phyloP scores from a whole-genome alignment of 805 yeast genomes.

The Groenewaldozyma salmanticensis region DNA sequence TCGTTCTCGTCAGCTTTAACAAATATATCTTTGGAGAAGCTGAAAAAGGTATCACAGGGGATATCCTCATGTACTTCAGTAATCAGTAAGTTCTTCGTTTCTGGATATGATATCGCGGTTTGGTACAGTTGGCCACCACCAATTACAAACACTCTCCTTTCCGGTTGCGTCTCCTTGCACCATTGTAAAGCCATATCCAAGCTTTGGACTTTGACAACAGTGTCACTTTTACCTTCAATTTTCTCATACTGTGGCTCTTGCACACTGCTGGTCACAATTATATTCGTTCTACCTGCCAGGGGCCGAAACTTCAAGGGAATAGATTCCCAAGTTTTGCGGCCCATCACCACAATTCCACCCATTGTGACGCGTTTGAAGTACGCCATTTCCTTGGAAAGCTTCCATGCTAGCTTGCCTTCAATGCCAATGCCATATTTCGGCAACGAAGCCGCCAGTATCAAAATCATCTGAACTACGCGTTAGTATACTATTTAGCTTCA shows the following conservation, averaged over 20 bases:
- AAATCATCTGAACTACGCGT: too few species aligned
- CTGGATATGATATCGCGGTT: conserved; percentile 35
- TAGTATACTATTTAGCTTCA: too few species aligned
- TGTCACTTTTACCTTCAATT: too few species aligned
- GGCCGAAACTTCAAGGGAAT: conserved; percentile 83
- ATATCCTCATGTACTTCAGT: conserved; percentile 53
- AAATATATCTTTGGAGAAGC: conserved; percentile 17
- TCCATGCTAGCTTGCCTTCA: conserved; percentile 82
- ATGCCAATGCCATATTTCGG: conserved; percentile 81
- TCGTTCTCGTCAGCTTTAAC: conserved; percentile 21
- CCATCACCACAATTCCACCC: conserved; percentile 65
- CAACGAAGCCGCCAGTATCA: conserved; percentile 77
- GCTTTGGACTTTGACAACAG: conserved; percentile 32
- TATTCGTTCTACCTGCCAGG: conserved; percentile 61
- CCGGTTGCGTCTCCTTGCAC: conserved; percentile 25
- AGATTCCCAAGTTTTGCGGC: conserved; percentile 92
- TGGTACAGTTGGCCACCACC: conserved; percentile 90
- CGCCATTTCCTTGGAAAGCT: conserved; percentile 70
- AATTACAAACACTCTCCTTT: conserved; percentile 58
- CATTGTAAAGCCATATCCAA: conserved; percentile 34
- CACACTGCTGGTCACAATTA: conserved; percentile 53
- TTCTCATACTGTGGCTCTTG: too few species aligned
- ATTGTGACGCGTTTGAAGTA: conserved; percentile 73
- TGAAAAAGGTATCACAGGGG: conserved; percentile 65
- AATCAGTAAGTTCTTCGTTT: conserved; percentile 48